Percentiles rank a stretch among this genome's conserved stretches.
phyloP scores from a whole-genome alignment of 768 basidiomycete genomes.

The Russula foetens region DNA sequence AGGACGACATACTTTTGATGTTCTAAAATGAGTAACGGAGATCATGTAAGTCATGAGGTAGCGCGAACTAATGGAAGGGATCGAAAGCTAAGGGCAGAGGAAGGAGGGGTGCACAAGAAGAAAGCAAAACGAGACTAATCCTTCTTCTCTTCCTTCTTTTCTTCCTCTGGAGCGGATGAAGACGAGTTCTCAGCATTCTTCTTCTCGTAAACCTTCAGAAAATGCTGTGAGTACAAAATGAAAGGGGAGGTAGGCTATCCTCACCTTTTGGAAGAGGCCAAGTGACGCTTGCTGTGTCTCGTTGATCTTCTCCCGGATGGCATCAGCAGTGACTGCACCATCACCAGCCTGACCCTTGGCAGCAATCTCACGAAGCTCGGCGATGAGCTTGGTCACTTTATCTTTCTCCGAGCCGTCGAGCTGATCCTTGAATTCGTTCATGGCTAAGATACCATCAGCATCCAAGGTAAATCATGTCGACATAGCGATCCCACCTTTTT shows the following conservation, averaged over 20 bases:
- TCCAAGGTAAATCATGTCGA: no score
- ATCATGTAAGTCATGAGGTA: conserved; percentile 11
- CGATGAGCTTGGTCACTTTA: conserved; percentile 82
- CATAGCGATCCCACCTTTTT: conserved; percentile 59
- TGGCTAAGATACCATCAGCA: conserved; percentile 40
- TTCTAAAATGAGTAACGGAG: conserved; percentile 16
- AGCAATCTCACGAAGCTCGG: conserved; percentile 83
- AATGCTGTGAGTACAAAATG: neutral
- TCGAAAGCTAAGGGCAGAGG: neutral
- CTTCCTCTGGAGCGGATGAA: conserved; percentile 29
- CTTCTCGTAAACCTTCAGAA: conserved; percentile 69
- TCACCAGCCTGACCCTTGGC: conserved; percentile 87
- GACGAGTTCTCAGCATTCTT: conserved; percentile 56
- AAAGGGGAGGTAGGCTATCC: neutral
- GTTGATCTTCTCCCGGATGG: conserved; percentile 86
- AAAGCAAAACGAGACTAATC: conserved; percentile 40
- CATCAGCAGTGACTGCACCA: conserved; percentile 68
- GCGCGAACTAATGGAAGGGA: neutral
- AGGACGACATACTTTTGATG: conserved; percentile 16
- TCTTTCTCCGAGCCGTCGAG: conserved; percentile 50
- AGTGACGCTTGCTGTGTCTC: conserved; percentile 94
- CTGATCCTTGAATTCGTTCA: conserved; percentile 82
- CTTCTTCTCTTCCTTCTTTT: conserved; percentile 73
- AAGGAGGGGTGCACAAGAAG: neutral
- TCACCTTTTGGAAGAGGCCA: conserved; percentile 87